Evolutionary conservation across 352 stramenopile species (phyloP).

Genomic region (Albugo candida): DNA sequence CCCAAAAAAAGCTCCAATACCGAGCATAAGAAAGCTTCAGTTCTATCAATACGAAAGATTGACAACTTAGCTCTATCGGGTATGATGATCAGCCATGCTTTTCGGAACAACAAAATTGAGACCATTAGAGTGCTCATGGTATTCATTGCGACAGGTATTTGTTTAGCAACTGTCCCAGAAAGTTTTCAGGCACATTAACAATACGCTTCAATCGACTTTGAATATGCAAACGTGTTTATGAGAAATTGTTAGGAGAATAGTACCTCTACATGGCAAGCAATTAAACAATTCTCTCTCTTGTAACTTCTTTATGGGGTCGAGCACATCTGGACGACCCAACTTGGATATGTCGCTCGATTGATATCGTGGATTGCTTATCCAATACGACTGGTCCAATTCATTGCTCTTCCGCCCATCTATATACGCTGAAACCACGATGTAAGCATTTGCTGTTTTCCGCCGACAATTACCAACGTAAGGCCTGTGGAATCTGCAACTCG

Average conservation of each 20-base stretch:
- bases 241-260: slow-evolving; percentile 18
- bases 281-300: slow-evolving; percentile 14
- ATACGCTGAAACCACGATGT: background rate
- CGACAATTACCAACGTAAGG: slow-evolving; percentile 35
- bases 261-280: too few species aligned
- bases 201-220: slow-evolving; percentile 44
- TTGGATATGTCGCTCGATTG: slow-evolving; percentile 37
- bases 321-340: slow-evolving; percentile 18
- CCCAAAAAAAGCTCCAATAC: too few species aligned
- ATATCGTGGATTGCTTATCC: slow-evolving; percentile 25
- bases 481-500: background rate
- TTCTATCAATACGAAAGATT: slow-evolving; percentile 15
- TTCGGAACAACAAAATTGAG: slow-evolving; percentile 65
- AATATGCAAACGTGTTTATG: slow-evolving; percentile 34
- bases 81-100: slow-evolving; percentile 72
- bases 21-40: too few species aligned
- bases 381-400: slow-evolving; percentile 29
- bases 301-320: slow-evolving; percentile 28
- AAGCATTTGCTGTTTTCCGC: slow-evolving; percentile 14
- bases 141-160: slow-evolving; percentile 24
- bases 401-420: slow-evolving; percentile 22
- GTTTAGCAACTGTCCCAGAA: slow-evolving; percentile 21
- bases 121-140: slow-evolving; percentile 46
- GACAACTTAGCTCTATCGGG: slow-evolving; percentile 74
- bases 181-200: slow-evolving; percentile 79